Percentiles rank a stretch among this genome's conserved stretches.
phyloP scores from a whole-genome alignment of 2,329 filamentous ascomycete genomes.

The Colletotrichum karsti region DNA sequence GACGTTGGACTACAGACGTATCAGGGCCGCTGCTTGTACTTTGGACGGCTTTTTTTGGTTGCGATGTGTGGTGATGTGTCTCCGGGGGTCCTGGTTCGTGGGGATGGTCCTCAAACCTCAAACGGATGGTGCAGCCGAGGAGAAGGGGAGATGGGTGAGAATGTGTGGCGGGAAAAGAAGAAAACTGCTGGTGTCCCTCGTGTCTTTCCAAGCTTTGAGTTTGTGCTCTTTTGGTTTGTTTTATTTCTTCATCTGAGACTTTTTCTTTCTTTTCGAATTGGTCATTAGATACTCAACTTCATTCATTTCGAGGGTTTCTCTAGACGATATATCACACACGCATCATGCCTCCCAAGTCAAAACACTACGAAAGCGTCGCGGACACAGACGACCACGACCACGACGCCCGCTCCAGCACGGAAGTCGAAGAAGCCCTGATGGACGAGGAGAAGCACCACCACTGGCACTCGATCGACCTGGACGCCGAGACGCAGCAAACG shows the following conservation, averaged over 20 bases:
- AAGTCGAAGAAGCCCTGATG: constrained; percentile 21
- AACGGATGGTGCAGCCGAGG: not conserved
- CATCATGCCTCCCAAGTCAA: not conserved
- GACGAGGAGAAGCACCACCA: constrained; percentile 24
- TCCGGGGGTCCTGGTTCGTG: not conserved
- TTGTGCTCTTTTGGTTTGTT: not conserved
- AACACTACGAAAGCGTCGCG: not conserved
- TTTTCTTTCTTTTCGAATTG: not conserved
- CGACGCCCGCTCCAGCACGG: constrained; percentile 15
- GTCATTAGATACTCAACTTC: not conserved
- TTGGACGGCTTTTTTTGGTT: no score
- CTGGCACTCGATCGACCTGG: constrained; percentile 23
- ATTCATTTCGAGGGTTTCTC: not conserved
- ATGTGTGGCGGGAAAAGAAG: not conserved
- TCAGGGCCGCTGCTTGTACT: constrained; percentile 10
- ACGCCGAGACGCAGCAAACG: not conserved
- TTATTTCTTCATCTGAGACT: no score
- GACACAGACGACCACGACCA: constrained; percentile 2
- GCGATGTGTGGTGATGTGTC: no score
- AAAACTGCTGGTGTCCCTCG: not conserved
- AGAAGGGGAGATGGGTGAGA: not conserved
- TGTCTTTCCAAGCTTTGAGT: not conserved
- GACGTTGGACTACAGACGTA: constrained; percentile 15
- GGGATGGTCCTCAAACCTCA: not conserved
- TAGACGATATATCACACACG: no score